Base-by-base conservation (phyloP, 1,139 yeast genomes). In the Taphrina pruni region DNA sequence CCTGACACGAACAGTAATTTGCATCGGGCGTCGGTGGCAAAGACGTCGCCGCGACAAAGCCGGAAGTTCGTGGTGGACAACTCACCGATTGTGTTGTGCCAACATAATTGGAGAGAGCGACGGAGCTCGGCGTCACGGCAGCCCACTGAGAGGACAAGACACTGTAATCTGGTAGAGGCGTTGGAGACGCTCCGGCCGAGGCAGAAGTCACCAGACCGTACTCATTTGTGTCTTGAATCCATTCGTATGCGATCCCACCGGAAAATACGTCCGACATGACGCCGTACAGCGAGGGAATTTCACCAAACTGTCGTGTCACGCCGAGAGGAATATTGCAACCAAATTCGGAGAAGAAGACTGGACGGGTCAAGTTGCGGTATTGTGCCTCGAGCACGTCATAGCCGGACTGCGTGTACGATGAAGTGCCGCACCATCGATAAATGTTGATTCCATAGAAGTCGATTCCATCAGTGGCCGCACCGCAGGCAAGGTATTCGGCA, bases 381-480 rank as follows among this genome's bases (percentile, higher is more conserved):
- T 89, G 92, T 67, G 84, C 82, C 21, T 90, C 93, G 71, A 93
- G 84, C 46, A 82, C 79, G 74, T 88, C 85, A 78, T 91, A 94
- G 0, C 98, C 99, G 74, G 97, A 88, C 11, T 89, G 82, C 71
- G 86, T 80, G 78, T 90, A 89, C 2, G 95, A 88, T 75, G 90
- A 94, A 61, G 86, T 85, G 6, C 99, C 99, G 80, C 99, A 94
- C 99, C 99, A 94, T 77, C 92, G 97, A 78, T 94, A 94, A 21
- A 89, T 71, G 78, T 94, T 94, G 69, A 94, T 93, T 5, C 99
- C 99, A 79, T 91, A 93, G 76, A 94, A 94, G 77, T 94, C 99
- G 41, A 91, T 90, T 64, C 89, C 87, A n/a, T 82, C 83, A 12
- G 77, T 76, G 17, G 85, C 87, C 54, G 85, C 85, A 20, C 84